These are phyloP conservation scores for Termitomyces sp. DNA, from an alignment of 768 basidiomycete genomes.

Conservation along the genomic window DNA sequence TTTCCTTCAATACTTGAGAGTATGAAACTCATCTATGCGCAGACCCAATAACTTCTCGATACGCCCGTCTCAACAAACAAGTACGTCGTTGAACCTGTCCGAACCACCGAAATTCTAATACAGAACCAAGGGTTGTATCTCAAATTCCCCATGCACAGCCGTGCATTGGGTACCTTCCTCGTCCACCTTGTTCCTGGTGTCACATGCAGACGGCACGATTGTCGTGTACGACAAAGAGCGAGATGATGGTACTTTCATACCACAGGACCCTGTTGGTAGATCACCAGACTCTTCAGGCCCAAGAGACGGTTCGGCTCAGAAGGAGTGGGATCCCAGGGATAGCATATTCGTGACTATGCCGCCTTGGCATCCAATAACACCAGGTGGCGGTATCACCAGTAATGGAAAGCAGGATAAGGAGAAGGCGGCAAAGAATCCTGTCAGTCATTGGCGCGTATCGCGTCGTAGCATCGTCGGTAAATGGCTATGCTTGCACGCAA, in stretches of 20 bases:
- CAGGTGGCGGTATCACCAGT: slow-evolving; percentile 27
- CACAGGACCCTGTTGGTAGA: slow-evolving; percentile 45
- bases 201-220: slow-evolving; percentile 86
- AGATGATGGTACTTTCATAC: slow-evolving; percentile 74
- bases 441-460: slow-evolving; percentile 85
- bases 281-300: slow-evolving; percentile 20
- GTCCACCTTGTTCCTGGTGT: slow-evolving; percentile 75
- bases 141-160: slow-evolving; percentile 79
- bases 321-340: slow-evolving; percentile 73
- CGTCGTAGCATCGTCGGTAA: slow-evolving; percentile 66
- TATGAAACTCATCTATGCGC: neutral
- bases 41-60: slow-evolving; percentile 80
- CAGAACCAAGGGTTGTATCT: slow-evolving; percentile 61
- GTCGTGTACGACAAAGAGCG: slow-evolving; percentile 89
- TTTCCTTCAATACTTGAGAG: neutral
- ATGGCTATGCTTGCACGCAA: slow-evolving; percentile 11
- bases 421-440: slow-evolving; percentile 74
- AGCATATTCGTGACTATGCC: slow-evolving; percentile 77
- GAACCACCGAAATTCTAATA: neutral
- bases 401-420: slow-evolving; percentile 56
- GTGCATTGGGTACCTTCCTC: slow-evolving; percentile 85
- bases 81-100: slow-evolving; percentile 27
- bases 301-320: slow-evolving; percentile 26
- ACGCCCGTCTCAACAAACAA: slow-evolving; percentile 85
- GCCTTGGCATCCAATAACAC: slow-evolving; percentile 75